Evolutionary conservation across 805 yeast species (phyloP), one percentile per base, ranked within the genome.

Genomic region (Saturnispora bothae): DNA sequence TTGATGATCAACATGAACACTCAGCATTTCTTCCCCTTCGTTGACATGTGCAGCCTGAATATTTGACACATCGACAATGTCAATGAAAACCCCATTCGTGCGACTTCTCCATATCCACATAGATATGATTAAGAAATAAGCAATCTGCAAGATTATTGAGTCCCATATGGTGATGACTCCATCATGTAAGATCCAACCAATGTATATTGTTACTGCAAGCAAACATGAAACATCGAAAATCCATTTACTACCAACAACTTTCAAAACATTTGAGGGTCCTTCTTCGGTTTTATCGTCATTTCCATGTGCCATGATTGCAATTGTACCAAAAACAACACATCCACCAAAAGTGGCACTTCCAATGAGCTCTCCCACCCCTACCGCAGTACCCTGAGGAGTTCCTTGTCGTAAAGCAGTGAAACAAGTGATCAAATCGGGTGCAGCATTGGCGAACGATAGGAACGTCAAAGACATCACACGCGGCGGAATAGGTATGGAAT

Each of bases 391-490:
- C 13, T 14, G 17, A 4, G 40, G 31, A 3, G 43, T 27, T n/a
- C 73, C 78, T 1, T 75, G 60, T 10, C 69, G 66, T 74, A 92
- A 71, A 3, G 96, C 95, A 34, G 79, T 77, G 53, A 76, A 83
- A 0, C 95, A 85, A 33, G 89, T 73, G 27, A 86, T 70, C 3
- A 89, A 75, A 56, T 89, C 98, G 0, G 96, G 95, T 0, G 94
- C 69, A 3, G 95, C 94, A 58, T 89, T 89, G 0, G 96, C 97
- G 43, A 89, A 67, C 0, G 97, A 95, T 37, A 92, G 62, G 17
- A 89, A 61, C 0, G 96, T 88, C 46, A 89, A 68, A 0, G 40
- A 38, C 36, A 38, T 27, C 17, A 38, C 34, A 12, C 33, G 25
- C 4, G 36, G 40, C 4, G 40, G 26, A 15, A 38, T 28, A 5